Percentiles rank a stretch among this genome's conserved stretches.
These are phyloP conservation scores for Eimeria maxima DNA, from an alignment of 169 alveolate genomes.

Conservation along the genomic window DNA sequence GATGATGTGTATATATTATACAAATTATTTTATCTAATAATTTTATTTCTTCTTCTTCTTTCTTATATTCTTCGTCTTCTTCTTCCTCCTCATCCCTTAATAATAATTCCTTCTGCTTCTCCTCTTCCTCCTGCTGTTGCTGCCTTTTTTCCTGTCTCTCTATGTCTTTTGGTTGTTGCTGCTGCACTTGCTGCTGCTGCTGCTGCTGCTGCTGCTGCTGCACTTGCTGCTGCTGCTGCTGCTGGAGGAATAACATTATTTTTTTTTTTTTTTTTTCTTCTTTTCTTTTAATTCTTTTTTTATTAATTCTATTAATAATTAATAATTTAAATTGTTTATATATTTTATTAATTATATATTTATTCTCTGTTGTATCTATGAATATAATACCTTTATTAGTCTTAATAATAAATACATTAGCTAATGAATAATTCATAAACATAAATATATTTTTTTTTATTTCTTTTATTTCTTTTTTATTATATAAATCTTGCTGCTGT, in stretches of 20 bases:
- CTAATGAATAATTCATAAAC: constrained; percentile 78
- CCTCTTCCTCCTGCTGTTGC: too few species aligned
- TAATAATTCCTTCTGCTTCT: too few species aligned
- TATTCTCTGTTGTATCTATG: constrained; percentile 77
- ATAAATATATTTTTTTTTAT: constrained; percentile 30
- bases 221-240: not conserved
- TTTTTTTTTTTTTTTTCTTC: too few species aligned
- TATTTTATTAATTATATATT: constrained; percentile 37
- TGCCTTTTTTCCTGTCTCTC: too few species aligned
- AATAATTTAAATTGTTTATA: constrained; percentile 44
- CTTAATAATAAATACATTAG: constrained; percentile 60
- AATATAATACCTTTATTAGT: constrained; percentile 60
- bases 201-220: constrained; percentile 49
- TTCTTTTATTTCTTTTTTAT: constrained; percentile 23
- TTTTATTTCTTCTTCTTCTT: too few species aligned
- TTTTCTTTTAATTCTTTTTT: too few species aligned
- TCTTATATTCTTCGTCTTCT: not conserved
- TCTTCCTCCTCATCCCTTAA: too few species aligned
- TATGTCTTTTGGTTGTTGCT: too few species aligned
- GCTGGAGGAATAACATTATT: too few species aligned
- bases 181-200: constrained; percentile 4
- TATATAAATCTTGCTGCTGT: constrained; percentile 73
- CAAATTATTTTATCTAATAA: constrained; percentile 31
- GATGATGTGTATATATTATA: constrained; percentile 82
- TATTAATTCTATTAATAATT: too few species aligned